A percentile compares a stretch with the other conserved stretches of the same genome.
Evolutionary conservation across 805 yeast species (phyloP).

Genomic region (Zygoascus ofunaensis): DNA sequence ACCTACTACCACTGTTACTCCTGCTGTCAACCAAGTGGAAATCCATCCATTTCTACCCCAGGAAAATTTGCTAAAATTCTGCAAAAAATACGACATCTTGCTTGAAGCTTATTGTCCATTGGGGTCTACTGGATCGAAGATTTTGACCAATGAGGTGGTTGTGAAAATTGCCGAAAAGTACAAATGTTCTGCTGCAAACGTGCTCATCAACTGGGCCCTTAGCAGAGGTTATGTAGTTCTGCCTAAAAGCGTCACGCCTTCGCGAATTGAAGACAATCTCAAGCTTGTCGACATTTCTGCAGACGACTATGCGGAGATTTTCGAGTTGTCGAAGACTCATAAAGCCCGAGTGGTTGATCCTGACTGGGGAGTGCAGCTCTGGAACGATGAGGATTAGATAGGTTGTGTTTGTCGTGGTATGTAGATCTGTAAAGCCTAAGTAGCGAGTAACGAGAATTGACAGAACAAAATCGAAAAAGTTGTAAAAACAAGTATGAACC

Average conservation of each 20-base stretch:
- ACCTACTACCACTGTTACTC: slow-evolving; percentile 30
- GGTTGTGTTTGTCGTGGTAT: too few species aligned
- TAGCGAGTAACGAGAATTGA: too few species aligned
- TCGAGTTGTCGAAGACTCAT: background rate
- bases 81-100: slow-evolving; percentile 38
- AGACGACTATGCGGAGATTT: background rate
- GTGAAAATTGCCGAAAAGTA: slow-evolving; percentile 45
- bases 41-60: slow-evolving; percentile 44
- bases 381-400: too few species aligned
- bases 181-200: slow-evolving; percentile 50
- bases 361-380: slow-evolving; percentile 3
- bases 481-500: too few species aligned
- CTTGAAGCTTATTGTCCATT: slow-evolving; percentile 60
- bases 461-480: too few species aligned
- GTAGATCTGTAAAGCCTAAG: too few species aligned
- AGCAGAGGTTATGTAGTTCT: slow-evolving; percentile 63
- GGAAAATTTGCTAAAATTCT: slow-evolving; percentile 40
- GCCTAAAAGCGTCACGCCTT: slow-evolving; percentile 65
- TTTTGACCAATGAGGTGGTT: slow-evolving; percentile 34
- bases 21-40: slow-evolving; percentile 64
- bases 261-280: slow-evolving; percentile 30
- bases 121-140: slow-evolving; percentile 25
- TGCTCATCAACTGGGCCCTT: slow-evolving; percentile 70
- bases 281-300: background rate
- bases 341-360: slow-evolving; percentile 1